Evolutionary conservation across 441 rosid genomes (phyloP).

Genomic region (Melastoma candidum): DNA sequence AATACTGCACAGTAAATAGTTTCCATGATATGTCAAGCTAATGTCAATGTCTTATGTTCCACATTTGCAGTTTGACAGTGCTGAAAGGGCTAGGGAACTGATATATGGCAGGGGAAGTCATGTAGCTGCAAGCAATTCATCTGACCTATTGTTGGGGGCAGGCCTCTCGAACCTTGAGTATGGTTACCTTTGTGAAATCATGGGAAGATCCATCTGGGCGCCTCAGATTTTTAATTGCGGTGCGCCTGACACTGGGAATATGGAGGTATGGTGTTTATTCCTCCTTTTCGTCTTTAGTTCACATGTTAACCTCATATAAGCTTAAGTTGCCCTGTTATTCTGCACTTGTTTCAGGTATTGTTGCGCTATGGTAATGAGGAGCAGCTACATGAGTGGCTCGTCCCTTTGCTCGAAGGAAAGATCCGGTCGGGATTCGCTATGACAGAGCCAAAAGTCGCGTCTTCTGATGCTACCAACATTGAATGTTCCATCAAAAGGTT

Average conservation of each 20-base stretch:
- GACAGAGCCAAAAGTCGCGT: slow-evolving; percentile 99
- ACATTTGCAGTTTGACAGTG: slow-evolving; percentile 70
- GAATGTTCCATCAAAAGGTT: slow-evolving; percentile 93
- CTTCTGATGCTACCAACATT: slow-evolving; percentile 96
- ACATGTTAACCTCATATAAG: background rate
- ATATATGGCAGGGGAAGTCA: slow-evolving; percentile 30
- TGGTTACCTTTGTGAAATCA: slow-evolving; percentile 93
- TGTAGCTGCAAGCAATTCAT: slow-evolving; percentile 17
- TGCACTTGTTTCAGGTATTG: slow-evolving; percentile 43
- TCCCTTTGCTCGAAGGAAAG: slow-evolving; percentile 88
- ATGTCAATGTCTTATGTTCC: slow-evolving; percentile 12
- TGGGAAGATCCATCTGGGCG: slow-evolving; percentile 94
- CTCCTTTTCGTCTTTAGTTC: slow-evolving; percentile 3
- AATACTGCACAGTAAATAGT: background rate
- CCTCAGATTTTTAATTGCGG: slow-evolving; percentile 96
- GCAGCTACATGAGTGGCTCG: slow-evolving; percentile 81
- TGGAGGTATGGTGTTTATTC: slow-evolving; percentile 57
- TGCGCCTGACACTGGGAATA: slow-evolving; percentile 99
- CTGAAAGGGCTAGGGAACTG: slow-evolving; percentile 69
- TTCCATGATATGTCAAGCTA: background rate
- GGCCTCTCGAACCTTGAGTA: slow-evolving; percentile 96
- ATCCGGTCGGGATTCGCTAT: slow-evolving; percentile 98
- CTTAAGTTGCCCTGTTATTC: background rate
- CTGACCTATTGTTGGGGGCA: slow-evolving; percentile 62
- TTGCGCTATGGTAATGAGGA: slow-evolving; percentile 86